phyloP scores from a whole-genome alignment of 768 basidiomycete genomes.

The Nidula microcarpa region DNA sequence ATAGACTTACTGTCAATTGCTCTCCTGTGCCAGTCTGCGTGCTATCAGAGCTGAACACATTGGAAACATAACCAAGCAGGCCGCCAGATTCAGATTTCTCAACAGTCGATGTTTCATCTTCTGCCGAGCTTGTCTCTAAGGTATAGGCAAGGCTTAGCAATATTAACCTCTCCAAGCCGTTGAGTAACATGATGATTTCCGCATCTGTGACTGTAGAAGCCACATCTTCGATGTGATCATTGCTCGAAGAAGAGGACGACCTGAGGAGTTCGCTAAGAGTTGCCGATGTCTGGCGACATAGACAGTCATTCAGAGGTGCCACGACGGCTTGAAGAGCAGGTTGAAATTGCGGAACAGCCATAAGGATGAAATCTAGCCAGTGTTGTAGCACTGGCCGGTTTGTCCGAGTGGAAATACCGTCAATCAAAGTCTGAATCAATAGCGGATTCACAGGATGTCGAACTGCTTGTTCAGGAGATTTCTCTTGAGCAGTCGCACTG shows the following conservation, averaged over 20 bases:
- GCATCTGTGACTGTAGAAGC: conserved; percentile 63
- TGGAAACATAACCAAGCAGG: conserved; percentile 86
- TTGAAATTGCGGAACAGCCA: conserved; percentile 85
- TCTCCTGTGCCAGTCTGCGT: conserved; percentile 37
- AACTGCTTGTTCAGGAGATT: conserved; percentile 18
- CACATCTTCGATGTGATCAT: conserved; percentile 37
- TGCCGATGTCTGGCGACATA: conserved; percentile 65
- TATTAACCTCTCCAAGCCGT: conserved; percentile 79
- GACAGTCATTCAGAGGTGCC: conserved; percentile 72
- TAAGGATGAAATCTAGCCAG: conserved; percentile 95
- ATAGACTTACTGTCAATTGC: conserved; percentile 48
- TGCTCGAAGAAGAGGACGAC: conserved; percentile 28
- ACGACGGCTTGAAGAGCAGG: conserved; percentile 64
- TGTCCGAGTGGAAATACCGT: conserved; percentile 65
- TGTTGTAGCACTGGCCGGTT: conserved; percentile 88
- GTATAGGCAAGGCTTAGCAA: conserved; percentile 65
- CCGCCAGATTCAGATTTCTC: conserved; percentile 67
- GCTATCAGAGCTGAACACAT: conserved; percentile 82
- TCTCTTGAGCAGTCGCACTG: conserved; percentile 26
- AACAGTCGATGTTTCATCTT: conserved; percentile 49
- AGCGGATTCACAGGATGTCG: conserved; percentile 63
- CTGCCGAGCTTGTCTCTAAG: conserved; percentile 41
- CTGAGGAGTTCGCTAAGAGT: conserved; percentile 53
- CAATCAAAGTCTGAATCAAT: conserved; percentile 72
- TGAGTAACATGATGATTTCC: conserved; percentile 81